These are phyloP conservation scores for Leucaena leucocephala DNA, from an alignment of 306 rosid genomes.

Conservation along the genomic window DNA sequence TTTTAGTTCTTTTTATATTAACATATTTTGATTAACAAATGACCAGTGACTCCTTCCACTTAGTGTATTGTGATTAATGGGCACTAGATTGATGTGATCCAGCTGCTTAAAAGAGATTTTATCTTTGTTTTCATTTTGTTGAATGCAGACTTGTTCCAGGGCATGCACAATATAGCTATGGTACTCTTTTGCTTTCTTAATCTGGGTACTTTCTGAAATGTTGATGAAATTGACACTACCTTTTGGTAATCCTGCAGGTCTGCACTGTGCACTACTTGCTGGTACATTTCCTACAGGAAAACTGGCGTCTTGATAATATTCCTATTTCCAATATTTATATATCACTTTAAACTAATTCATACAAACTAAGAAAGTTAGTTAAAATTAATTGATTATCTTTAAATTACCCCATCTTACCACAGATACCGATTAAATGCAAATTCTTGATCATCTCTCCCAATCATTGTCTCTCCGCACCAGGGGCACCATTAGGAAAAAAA, in stretches of 20 bases:
- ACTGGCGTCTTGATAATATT: not conserved
- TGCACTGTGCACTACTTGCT: constrained; percentile 92
- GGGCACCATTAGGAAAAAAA: not conserved
- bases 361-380: not conserved
- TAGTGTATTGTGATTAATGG: constrained; percentile 22
- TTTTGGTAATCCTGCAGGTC: constrained; percentile 63
- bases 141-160: constrained; percentile 84
- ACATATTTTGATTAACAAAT: constrained; percentile 28
- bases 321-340: not conserved
- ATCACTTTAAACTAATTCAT: not conserved
- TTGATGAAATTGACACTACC: constrained; percentile 33
- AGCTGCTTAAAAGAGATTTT: constrained; percentile 28
- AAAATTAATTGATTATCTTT: not conserved
- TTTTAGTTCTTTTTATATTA: constrained; percentile 16
- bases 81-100: constrained; percentile 31
- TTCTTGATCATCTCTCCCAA: not conserved
- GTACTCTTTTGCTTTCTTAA: constrained; percentile 49
- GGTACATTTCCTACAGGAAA: constrained; percentile 48
- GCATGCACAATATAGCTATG: constrained; percentile 79
- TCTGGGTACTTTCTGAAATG: constrained; percentile 29
- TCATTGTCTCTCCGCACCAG: not conserved
- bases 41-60: constrained; percentile 9
- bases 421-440: not conserved
- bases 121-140: constrained; percentile 36
- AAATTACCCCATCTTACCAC: not conserved